phyloP scores from a whole-genome alignment of 2,329 filamentous ascomycete species.

The Pyrenophora tritici-repentis region DNA sequence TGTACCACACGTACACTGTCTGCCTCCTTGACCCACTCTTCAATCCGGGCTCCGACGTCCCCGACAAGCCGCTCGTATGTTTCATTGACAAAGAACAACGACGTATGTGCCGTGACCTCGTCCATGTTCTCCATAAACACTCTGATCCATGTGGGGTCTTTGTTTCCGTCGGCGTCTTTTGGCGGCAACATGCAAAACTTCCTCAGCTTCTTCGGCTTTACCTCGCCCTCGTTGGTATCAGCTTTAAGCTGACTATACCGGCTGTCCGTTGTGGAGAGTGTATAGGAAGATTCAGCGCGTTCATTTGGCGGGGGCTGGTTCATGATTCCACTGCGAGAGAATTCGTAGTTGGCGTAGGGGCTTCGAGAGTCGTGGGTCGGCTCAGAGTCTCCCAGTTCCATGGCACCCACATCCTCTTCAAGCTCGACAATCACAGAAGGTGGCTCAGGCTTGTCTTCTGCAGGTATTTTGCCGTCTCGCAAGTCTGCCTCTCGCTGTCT shows the following conservation, averaged over 20 bases:
- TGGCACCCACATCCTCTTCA: slow-evolving; percentile 29
- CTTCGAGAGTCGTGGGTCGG: slow-evolving; percentile 10
- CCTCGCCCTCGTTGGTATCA: neutral
- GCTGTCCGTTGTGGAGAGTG: slow-evolving; percentile 28
- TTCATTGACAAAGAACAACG: slow-evolving; percentile 73
- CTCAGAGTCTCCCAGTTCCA: slow-evolving; percentile 22
- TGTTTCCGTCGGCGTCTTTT: slow-evolving; percentile 58
- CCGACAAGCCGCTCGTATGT: slow-evolving; percentile 79
- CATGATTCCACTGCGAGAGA: slow-evolving; percentile 40
- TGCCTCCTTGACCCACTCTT: slow-evolving; percentile 72
- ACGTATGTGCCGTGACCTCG: slow-evolving; percentile 83
- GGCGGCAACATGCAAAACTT: slow-evolving; percentile 81
- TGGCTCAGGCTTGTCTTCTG: slow-evolving; percentile 14
- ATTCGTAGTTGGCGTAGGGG: slow-evolving; percentile 36
- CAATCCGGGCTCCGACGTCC: slow-evolving; percentile 69
- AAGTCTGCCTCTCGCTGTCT: slow-evolving; percentile 13
- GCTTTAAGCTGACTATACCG: slow-evolving; percentile 6
- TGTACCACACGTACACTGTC: slow-evolving; percentile 39
- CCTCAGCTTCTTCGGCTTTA: slow-evolving; percentile 60
- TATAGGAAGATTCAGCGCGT: slow-evolving; percentile 24
- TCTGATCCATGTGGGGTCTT: slow-evolving; percentile 75
- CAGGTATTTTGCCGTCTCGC: slow-evolving; percentile 9
- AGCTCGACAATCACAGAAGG: slow-evolving; percentile 9
- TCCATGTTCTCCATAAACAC: slow-evolving; percentile 84
- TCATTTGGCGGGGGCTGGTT: slow-evolving; percentile 32